phyloP scores from a whole-genome alignment of 192 early-diverging fungal genomes.

The Backusella tarrabulga region DNA sequence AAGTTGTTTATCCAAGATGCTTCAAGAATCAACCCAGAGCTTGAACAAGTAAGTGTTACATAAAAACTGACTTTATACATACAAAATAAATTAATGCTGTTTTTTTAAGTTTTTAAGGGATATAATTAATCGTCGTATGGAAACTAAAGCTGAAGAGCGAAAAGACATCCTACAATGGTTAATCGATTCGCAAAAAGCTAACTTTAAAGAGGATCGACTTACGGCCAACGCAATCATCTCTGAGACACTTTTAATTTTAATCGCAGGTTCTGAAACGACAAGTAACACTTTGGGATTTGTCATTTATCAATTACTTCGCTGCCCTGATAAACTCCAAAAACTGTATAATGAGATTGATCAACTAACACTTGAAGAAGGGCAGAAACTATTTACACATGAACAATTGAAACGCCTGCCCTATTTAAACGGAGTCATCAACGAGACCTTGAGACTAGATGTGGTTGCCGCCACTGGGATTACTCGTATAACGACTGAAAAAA shows the following conservation, averaged over 20 bases:
- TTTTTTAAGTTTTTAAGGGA: slow-evolving; percentile 23
- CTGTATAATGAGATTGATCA: slow-evolving; percentile 43
- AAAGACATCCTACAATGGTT: slow-evolving; percentile 47
- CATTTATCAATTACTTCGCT: slow-evolving; percentile 38
- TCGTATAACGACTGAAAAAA: slow-evolving; percentile 14
- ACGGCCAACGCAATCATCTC: slow-evolving; percentile 17
- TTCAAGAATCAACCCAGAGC: background rate
- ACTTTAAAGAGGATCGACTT: slow-evolving; percentile 22
- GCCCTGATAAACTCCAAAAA: slow-evolving; percentile 38
- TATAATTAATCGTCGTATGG: slow-evolving; percentile 17
- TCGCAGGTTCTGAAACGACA: slow-evolving; percentile 44
- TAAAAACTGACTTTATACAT: background rate
- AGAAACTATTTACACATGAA: slow-evolving; percentile 26
- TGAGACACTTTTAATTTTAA: slow-evolving; percentile 24
- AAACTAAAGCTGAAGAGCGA: background rate
- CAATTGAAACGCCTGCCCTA: slow-evolving; percentile 35
- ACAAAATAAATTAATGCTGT: background rate
- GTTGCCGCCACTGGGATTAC: slow-evolving; percentile 24
- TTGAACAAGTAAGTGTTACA: background rate
- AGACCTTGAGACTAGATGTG: slow-evolving; percentile 32
- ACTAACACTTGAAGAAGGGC: slow-evolving; percentile 12
- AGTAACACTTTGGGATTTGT: slow-evolving; percentile 44
- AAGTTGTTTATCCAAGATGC: background rate
- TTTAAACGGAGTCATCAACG: slow-evolving; percentile 42
- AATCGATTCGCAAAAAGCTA: slow-evolving; percentile 33